Percentiles rank a stretch among this genome's conserved stretches.
Conservation (phyloP, 208 protist species). For the Leishmania mexicana region DNA sequence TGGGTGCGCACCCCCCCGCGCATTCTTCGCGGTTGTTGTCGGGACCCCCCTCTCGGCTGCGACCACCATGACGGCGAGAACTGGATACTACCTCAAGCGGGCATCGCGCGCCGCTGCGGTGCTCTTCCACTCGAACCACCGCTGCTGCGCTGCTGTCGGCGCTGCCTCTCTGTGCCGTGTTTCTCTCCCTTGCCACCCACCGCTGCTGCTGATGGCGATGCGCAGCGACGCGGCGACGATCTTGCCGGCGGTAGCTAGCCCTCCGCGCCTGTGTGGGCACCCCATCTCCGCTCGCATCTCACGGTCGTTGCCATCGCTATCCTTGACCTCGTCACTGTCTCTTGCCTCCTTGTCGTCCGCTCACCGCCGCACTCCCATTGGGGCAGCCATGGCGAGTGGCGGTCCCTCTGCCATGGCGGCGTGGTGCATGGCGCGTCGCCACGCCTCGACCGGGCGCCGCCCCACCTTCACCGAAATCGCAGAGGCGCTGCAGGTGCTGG, state of each 20-base stretch:
- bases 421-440: constrained; percentile 28
- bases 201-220: background rate
- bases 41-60: too few species aligned
- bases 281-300: background rate
- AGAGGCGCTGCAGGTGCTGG: constrained; percentile 57
- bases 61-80: background rate
- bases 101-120: background rate
- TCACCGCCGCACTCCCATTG: background rate
- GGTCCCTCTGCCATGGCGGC: background rate
- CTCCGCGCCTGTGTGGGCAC: background rate
- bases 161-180: background rate
- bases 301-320: background rate
- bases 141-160: background rate
- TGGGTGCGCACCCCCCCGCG: background rate
- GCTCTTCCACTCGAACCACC: background rate
- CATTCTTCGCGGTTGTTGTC: background rate
- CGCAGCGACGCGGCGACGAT: background rate
- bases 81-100: background rate
- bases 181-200: background rate
- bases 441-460: constrained; percentile 29
- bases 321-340: background rate
- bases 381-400: background rate
- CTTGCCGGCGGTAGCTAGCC: background rate
- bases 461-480: constrained; percentile 59
- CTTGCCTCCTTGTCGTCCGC: constrained; percentile 5